phyloP scores from a whole-genome alignment of 2,329 filamentous ascomycete species.

The Epichloe amarillans region DNA sequence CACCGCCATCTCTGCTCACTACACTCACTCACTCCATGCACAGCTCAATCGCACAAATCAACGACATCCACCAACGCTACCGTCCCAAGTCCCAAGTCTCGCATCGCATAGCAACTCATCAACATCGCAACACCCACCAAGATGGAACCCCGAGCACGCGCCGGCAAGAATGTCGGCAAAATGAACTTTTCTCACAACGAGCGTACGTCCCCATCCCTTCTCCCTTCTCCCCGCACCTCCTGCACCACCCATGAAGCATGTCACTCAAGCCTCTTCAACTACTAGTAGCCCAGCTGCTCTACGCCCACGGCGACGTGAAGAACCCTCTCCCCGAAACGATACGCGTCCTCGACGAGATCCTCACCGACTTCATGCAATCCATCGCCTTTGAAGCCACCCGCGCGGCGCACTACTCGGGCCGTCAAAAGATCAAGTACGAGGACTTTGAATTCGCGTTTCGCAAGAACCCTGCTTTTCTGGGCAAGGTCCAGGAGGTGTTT shows the following conservation, averaged over 20 bases:
- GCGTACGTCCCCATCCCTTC: slow-evolving; percentile 32
- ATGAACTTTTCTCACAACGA: slow-evolving; percentile 67
- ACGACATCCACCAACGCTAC: too few species aligned
- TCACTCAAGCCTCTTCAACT: slow-evolving; percentile 3
- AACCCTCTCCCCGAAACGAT: slow-evolving; percentile 74
- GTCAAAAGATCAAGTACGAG: slow-evolving; percentile 95
- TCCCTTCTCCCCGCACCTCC: not conserved
- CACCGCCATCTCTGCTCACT: too few species aligned
- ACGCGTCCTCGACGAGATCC: slow-evolving; percentile 81
- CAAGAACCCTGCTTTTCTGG: slow-evolving; percentile 71
- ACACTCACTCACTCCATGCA: too few species aligned
- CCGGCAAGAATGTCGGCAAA: slow-evolving; percentile 68
- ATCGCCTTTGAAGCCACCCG: slow-evolving; percentile 82
- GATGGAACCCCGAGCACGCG: slow-evolving; percentile 65
- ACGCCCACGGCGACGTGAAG: slow-evolving; percentile 65
- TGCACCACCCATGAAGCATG: not conserved
- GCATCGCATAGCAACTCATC: slow-evolving; percentile 15
- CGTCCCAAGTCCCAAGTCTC: too few species aligned
- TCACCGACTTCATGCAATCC: slow-evolving; percentile 93
- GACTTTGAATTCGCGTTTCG: slow-evolving; percentile 94
- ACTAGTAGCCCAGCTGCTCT: slow-evolving; percentile 59
- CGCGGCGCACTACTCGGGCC: slow-evolving; percentile 70
- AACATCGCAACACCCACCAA: not conserved
- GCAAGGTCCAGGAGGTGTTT: slow-evolving; percentile 78
- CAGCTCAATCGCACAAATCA: too few species aligned